Percentiles rank a stretch among this genome's conserved stretches.
Conservation (phyloP, 2,329 filamentous ascomycete species). For the Sordariomycetes sp. region DNA sequence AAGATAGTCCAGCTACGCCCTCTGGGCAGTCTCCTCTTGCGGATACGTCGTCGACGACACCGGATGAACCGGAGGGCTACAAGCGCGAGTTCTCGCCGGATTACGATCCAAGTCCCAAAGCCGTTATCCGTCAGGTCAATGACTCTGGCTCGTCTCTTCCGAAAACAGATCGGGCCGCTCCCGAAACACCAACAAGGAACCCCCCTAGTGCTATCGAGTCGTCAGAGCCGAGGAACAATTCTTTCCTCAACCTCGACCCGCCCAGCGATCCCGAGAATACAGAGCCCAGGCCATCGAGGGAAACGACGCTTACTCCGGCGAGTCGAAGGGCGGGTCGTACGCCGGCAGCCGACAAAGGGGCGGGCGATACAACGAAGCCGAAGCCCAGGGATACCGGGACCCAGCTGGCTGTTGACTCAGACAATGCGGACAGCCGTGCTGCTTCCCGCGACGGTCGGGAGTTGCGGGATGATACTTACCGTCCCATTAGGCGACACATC, state of each 20-base stretch:
- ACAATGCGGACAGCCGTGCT: neutral
- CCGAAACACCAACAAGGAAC: constrained; percentile 24
- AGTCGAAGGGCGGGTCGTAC: neutral
- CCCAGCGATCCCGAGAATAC: constrained; percentile 36
- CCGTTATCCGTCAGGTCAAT: constrained; percentile 57
- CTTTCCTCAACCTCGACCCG: constrained; percentile 38
- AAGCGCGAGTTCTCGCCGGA: constrained; percentile 61
- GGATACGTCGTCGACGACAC: neutral
- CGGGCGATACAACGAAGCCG: neutral
- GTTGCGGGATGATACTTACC: constrained; percentile 16
- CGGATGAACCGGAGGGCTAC: constrained; percentile 15
- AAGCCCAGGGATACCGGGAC: neutral
- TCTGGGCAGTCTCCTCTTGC: neutral
- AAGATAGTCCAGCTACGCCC: constrained; percentile 9
- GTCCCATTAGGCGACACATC: constrained; percentile 12
- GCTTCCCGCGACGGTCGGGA: neutral
- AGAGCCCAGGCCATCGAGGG: neutral
- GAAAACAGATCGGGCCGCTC: constrained; percentile 10
- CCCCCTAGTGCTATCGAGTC: constrained; percentile 18
- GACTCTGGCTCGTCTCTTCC: constrained; percentile 25
- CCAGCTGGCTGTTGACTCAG: neutral
- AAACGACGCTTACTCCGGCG: neutral
- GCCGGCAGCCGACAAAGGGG: neutral
- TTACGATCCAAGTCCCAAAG: constrained; percentile 62
- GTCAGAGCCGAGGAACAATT: constrained; percentile 27